phyloP scores from a whole-genome alignment of 2,329 filamentous ascomycete genomes.

The Trichoderma pleuroti region DNA sequence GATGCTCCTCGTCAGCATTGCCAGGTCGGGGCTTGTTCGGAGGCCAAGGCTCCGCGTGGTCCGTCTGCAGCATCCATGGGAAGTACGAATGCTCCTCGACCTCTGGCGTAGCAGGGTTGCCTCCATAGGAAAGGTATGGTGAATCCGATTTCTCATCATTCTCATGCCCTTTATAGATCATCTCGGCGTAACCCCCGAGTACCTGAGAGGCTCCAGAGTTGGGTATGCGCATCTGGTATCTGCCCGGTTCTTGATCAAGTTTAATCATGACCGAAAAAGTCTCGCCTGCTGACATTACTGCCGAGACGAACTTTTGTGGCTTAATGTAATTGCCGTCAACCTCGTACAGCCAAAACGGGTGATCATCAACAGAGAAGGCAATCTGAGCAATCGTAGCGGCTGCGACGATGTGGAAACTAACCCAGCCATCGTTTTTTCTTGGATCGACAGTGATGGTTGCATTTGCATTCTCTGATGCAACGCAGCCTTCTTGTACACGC shows the following conservation, averaged over 20 bases:
- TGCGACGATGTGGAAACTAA: constrained; percentile 53
- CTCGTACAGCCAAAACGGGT: constrained; percentile 51
- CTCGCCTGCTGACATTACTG: constrained; percentile 49
- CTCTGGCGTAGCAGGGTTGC: background rate
- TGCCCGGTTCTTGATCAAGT: constrained; percentile 43
- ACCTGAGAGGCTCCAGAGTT: constrained; percentile 53
- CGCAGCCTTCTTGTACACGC: constrained; percentile 43
- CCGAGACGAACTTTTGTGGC: constrained; percentile 47
- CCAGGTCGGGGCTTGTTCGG: constrained; percentile 43
- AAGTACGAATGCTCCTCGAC: constrained; percentile 31
- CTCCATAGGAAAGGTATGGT: constrained; percentile 39
- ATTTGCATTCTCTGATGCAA: constrained; percentile 39
- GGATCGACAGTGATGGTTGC: constrained; percentile 34
- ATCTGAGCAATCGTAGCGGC: constrained; percentile 45
- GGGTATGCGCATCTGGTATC: constrained; percentile 54
- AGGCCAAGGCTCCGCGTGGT: constrained; percentile 39
- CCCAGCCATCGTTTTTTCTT: constrained; percentile 37
- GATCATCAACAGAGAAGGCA: constrained; percentile 48
- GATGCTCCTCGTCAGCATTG: constrained; percentile 44
- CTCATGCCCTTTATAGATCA: background rate
- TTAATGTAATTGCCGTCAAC: constrained; percentile 54
- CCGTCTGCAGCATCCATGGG: constrained; percentile 36
- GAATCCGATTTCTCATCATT: background rate
- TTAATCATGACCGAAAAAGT: constrained; percentile 49
- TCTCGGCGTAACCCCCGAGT: constrained; percentile 45